Conservation (phyloP, 306 rosid species). For the Corylus avellana region DNA sequence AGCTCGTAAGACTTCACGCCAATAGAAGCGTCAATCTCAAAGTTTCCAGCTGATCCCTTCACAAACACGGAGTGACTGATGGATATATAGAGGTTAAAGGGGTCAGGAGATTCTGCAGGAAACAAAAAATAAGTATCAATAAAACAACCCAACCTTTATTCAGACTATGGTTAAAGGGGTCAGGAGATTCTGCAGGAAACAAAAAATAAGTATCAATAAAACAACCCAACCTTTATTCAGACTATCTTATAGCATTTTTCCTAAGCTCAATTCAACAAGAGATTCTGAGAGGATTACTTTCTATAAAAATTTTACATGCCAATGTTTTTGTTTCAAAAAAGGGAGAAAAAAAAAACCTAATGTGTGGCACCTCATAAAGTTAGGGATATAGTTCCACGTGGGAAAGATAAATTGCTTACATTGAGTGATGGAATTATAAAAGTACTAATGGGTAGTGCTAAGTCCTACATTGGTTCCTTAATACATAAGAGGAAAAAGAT, state of each 20-base stretch:
- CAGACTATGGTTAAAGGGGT: background rate
- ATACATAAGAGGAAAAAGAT: too few relatives aligned
- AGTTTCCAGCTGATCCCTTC: constrained; percentile 1
- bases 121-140: background rate
- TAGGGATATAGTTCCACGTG: too few relatives aligned
- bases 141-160: too few relatives aligned
- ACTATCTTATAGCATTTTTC: background rate
- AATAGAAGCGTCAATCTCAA: constrained; percentile 34
- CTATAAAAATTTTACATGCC: too few relatives aligned
- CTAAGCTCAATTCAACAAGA: background rate
- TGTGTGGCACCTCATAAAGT: too few relatives aligned
- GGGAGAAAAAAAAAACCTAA: too few relatives aligned
- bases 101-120: constrained; percentile 12
- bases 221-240: background rate
- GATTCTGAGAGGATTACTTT: background rate
- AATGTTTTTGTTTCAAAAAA: too few relatives aligned
- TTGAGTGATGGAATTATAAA: too few relatives aligned
- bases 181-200: constrained; percentile 31
- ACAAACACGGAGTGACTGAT: constrained; percentile 24
- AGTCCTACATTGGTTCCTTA: too few relatives aligned
- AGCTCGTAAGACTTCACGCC: constrained; percentile 47
- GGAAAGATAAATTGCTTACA: too few relatives aligned
- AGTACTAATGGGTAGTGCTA: too few relatives aligned
- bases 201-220: background rate
- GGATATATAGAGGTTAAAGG: constrained; percentile 4